Conservation (phyloP, 192 early-diverging fungal species). For the Chytriomyces sp. region DNA sequence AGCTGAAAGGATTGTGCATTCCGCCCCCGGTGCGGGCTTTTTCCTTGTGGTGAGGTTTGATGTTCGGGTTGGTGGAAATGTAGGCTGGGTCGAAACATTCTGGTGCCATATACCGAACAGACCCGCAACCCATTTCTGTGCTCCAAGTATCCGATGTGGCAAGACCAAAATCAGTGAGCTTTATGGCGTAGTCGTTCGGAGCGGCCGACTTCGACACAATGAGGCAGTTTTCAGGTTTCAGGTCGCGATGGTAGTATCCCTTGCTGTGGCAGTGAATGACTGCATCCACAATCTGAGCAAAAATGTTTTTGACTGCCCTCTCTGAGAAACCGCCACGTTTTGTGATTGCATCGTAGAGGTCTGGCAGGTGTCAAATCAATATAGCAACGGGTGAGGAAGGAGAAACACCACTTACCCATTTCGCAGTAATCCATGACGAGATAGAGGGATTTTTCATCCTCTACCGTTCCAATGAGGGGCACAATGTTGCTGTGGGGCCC, state of each 20-base stretch:
- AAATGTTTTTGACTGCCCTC: conserved; percentile 45
- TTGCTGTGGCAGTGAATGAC: conserved; percentile 72
- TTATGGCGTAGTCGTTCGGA: conserved; percentile 46
- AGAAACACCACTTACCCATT: conserved; percentile 17
- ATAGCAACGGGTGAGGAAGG: not conserved
- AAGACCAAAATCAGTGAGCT: conserved; percentile 96
- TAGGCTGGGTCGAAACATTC: conserved; percentile 51
- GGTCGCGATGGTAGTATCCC: conserved; percentile 88
- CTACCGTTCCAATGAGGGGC: conserved; percentile 36
- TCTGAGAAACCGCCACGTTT: conserved; percentile 27
- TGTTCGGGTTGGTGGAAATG: conserved; percentile 8
- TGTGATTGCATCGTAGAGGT: conserved; percentile 54
- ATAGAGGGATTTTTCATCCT: conserved; percentile 39
- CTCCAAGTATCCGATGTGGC: conserved; percentile 76
- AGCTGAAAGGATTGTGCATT: conserved; percentile 5
- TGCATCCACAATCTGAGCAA: conserved; percentile 78
- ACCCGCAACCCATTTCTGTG: conserved; percentile 86
- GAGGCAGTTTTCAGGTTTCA: conserved; percentile 88
- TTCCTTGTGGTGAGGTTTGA: conserved; percentile 5
- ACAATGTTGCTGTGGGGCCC: conserved; percentile 42
- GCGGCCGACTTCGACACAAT: not conserved
- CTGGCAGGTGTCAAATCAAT: conserved; percentile 14
- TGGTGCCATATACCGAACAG: conserved; percentile 89
- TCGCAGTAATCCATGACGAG: conserved; percentile 35
- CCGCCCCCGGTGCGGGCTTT: not conserved